phyloP scores from a whole-genome alignment of 805 yeast species.

The Candida silvatica region DNA sequence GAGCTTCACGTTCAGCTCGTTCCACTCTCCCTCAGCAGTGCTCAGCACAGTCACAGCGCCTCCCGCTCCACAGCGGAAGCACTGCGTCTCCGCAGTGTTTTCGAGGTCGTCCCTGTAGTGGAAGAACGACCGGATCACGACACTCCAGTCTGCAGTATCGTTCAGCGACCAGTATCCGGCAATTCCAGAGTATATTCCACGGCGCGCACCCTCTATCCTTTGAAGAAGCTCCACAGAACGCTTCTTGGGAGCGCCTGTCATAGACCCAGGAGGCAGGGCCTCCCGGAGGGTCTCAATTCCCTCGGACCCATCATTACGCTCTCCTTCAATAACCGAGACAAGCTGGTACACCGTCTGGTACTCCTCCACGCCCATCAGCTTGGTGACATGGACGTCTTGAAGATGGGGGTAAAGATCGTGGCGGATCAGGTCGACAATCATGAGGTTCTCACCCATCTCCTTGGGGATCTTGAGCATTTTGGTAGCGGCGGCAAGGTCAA shows the following conservation, averaged over 20 bases:
- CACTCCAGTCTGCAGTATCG: constrained; percentile 93
- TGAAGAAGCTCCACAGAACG: constrained; percentile 82
- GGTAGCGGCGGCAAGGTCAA: constrained; percentile 52
- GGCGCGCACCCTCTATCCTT: constrained; percentile 48
- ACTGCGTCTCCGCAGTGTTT: constrained; percentile 11
- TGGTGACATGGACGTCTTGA: constrained; percentile 57
- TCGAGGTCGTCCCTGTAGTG: constrained; percentile 44
- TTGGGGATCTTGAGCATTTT: constrained; percentile 70
- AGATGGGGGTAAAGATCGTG: constrained; percentile 77
- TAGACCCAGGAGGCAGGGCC: constrained; percentile 94
- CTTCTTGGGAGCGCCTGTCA: constrained; percentile 99
- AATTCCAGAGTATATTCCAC: constrained; percentile 90
- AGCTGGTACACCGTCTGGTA: constrained; percentile 85
- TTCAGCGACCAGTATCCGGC: constrained; percentile 91
- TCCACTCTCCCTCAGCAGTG: constrained; percentile 79
- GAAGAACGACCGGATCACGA: constrained; percentile 78
- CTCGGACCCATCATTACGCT: constrained; percentile 30
- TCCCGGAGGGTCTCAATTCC: constrained; percentile 76
- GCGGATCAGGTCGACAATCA: constrained; percentile 94
- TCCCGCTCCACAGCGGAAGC: constrained; percentile 94
- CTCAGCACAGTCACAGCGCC: constrained; percentile 94
- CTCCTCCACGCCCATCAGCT: constrained; percentile 88
- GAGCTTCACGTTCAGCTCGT: constrained; percentile 79
- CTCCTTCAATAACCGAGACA: constrained; percentile 81
- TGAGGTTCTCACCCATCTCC: constrained; percentile 90